Evolutionary conservation across 1,284 basidiomycete genomes (phyloP).

Genomic region (Naganishia sp.): DNA sequence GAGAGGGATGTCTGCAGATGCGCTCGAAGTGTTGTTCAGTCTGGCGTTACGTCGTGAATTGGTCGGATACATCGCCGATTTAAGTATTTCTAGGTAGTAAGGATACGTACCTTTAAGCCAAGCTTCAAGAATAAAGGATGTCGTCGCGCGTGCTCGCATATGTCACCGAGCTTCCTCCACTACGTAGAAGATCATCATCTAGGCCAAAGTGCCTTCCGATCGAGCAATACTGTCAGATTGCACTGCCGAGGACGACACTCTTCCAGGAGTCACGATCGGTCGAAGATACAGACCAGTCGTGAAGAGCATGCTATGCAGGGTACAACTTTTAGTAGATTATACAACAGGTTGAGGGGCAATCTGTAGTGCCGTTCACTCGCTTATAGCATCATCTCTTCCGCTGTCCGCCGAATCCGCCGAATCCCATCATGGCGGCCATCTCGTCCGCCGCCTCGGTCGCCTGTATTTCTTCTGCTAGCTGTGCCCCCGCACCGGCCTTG

Average conservation of each 20-base stretch:
- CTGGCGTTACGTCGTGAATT: no score
- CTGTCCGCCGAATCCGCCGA: slow-evolving; percentile 73
- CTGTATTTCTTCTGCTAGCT: slow-evolving; percentile 30
- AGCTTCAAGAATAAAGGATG: not conserved
- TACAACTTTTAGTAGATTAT: slow-evolving; percentile 12
- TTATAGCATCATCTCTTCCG: slow-evolving; percentile 18
- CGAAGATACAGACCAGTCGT: not conserved
- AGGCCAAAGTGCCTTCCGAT: not conserved
- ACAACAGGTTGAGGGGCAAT: slow-evolving; percentile 8
- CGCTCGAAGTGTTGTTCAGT: not conserved
- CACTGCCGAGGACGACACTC: no score
- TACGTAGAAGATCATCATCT: no score
- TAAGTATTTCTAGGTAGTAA: no score
- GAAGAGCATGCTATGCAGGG: not conserved
- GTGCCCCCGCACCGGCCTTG: slow-evolving; percentile 33
- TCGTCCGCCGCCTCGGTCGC: slow-evolving; percentile 51
- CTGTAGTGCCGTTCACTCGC: no score
- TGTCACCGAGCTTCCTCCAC: not conserved
- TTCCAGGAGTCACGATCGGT: not conserved
- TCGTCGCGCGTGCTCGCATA: not conserved
- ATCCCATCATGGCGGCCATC: slow-evolving; percentile 87
- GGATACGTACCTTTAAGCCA: not conserved
- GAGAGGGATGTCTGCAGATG: not conserved
- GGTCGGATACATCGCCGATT: no score
- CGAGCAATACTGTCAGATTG: no score